These are phyloP conservation scores for Fusarium transvaalense DNA, from an alignment of 2,329 filamentous ascomycete genomes.

Conservation along the genomic window DNA sequence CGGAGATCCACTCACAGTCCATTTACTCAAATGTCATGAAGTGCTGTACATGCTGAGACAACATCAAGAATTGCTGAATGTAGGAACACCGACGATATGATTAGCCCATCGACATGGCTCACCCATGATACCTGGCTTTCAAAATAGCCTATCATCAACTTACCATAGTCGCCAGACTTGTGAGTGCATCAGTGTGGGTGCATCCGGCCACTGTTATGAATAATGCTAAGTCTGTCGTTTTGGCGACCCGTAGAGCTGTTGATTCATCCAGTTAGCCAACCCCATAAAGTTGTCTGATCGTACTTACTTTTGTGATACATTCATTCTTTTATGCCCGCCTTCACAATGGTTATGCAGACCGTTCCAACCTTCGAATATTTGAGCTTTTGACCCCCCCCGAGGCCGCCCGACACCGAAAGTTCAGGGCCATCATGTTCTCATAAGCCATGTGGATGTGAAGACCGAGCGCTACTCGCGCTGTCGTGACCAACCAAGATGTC, in stretches of 20 bases:
- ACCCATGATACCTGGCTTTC: not conserved
- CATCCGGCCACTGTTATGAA: too few species aligned
- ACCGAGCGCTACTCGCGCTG: not conserved
- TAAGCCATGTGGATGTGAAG: not conserved
- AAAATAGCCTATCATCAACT: not conserved
- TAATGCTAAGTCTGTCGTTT: not conserved
- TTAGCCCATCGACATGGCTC: not conserved
- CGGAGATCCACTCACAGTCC: too few species aligned
- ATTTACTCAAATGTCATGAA: not conserved
- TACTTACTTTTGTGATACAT: not conserved
- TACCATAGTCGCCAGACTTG: fast-evolving
- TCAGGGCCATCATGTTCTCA: too few species aligned
- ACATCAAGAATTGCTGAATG: not conserved
- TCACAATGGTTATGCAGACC: too few species aligned
- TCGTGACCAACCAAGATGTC: not conserved
- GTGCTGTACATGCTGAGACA: not conserved
- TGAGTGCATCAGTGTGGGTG: not conserved
- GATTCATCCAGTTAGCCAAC: not conserved
- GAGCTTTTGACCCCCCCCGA: not conserved
- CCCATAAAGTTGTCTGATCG: too few species aligned
- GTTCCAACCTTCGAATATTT: not conserved
- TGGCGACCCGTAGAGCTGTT: not conserved
- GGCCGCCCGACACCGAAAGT: not conserved
- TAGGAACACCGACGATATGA: not conserved
- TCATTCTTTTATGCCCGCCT: too few species aligned